Conservation (phyloP, 2,329 filamentous ascomycete species). For the Exutisphaerella laricina region DNA sequence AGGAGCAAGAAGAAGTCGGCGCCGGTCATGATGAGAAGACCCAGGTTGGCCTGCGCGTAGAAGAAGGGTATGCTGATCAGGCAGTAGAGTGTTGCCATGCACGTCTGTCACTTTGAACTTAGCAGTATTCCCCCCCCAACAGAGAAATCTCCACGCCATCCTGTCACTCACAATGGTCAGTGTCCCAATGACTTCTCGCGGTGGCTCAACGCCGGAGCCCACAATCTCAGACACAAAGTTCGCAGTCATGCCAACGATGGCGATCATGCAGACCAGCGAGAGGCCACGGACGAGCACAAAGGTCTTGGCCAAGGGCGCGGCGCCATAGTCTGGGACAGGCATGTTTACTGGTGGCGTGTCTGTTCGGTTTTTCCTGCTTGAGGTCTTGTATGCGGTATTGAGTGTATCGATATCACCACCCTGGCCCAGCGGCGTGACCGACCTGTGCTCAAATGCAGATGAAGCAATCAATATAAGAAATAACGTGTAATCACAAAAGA, state of each 20-base stretch:
- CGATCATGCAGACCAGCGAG: slow-evolving; percentile 65
- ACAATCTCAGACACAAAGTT: slow-evolving; percentile 79
- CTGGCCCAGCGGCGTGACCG: neutral
- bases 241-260: slow-evolving; percentile 72
- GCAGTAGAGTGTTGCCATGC: slow-evolving; percentile 72
- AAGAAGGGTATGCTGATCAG: slow-evolving; percentile 66
- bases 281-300: slow-evolving; percentile 69
- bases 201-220: slow-evolving; percentile 57
- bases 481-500: slow-evolving; percentile 16
- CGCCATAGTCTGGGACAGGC: slow-evolving; percentile 59
- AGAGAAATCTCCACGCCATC: too few species aligned
- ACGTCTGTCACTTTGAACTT: slow-evolving; percentile 56
- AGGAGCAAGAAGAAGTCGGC: slow-evolving; percentile 67
- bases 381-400: slow-evolving; percentile 1
- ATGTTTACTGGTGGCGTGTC: slow-evolving; percentile 34
- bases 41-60: slow-evolving; percentile 69
- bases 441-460: neutral
- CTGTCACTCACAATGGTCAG: slow-evolving; percentile 75
- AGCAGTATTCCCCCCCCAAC: too few species aligned
- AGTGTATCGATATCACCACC: neutral
- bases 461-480: slow-evolving; percentile 4
- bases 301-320: slow-evolving; percentile 62
- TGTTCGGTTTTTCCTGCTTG: slow-evolving; percentile 13
- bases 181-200: slow-evolving; percentile 69
- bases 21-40: slow-evolving; percentile 65